phyloP scores from a whole-genome alignment of 257 asterid genomes.

The Knoxia roxburghii region DNA sequence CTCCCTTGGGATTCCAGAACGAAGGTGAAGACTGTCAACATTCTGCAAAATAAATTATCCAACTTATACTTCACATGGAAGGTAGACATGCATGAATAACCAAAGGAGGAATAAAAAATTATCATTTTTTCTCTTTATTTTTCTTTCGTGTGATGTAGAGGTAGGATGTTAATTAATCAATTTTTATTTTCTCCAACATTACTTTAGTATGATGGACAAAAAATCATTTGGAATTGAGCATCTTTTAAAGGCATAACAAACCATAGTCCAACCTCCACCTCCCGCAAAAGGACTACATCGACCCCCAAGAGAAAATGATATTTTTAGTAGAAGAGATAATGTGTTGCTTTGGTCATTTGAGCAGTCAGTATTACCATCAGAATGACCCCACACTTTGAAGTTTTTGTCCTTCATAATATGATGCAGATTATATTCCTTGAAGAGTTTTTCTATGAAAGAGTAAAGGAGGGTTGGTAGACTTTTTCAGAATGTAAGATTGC shows the following conservation, averaged over 20 bases:
- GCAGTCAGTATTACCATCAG: not conserved
- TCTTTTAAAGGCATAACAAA: not conserved
- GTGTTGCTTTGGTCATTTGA: not conserved
- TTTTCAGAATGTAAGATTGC: too few species aligned
- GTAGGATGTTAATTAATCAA: not conserved
- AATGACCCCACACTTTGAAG: not conserved
- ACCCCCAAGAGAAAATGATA: not conserved
- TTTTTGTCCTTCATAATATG: too few species aligned
- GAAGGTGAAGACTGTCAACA: slow-evolving; percentile 90
- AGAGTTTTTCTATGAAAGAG: too few species aligned
- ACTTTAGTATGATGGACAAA: not conserved
- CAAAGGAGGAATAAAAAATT: not conserved
- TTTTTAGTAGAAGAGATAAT: not conserved
- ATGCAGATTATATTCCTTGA: too few species aligned
- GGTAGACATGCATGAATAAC: not conserved
- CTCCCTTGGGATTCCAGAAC: slow-evolving; percentile 88
- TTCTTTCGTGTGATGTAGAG: not conserved
- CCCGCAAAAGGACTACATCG: not conserved
- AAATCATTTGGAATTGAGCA: not conserved
- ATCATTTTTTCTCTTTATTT: not conserved
- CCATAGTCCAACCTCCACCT: not conserved
- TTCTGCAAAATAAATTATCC: slow-evolving; percentile 52
- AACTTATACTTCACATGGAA: not conserved
- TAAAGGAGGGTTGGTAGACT: too few species aligned
- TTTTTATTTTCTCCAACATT: not conserved